Evolutionary conservation across 140 eudicot species (phyloP).

Genomic region (Senecio squalidus): DNA sequence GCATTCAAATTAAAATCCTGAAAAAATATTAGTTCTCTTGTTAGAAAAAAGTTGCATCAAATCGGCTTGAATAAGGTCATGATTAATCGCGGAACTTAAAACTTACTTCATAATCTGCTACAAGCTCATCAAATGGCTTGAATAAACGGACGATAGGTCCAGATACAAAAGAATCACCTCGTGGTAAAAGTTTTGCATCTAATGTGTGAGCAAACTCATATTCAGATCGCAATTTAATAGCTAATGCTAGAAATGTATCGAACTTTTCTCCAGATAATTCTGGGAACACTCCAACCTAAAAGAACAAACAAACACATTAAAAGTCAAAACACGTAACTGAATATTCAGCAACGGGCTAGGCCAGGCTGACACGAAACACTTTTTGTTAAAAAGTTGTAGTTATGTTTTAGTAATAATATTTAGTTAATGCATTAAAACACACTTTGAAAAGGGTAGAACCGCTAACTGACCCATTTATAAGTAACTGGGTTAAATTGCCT

Average conservation of each 20-base stretch:
- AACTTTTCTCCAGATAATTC: conserved; percentile 85
- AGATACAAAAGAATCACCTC: conserved; percentile 65
- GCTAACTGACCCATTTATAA: too few relatives aligned
- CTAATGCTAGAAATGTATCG: conserved; percentile 47
- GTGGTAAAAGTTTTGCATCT: conserved; percentile 74
- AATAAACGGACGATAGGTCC: conserved; percentile 70
- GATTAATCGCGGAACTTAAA: neutral
- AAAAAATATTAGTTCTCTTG: neutral
- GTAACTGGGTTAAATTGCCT: neutral
- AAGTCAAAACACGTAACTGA: too few relatives aligned
- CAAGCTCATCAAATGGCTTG: conserved; percentile 94
- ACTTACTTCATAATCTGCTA: conserved; percentile 68
- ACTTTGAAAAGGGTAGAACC: neutral
- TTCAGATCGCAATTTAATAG: conserved; percentile 67
- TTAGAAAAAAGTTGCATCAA: neutral
- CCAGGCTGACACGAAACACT: neutral
- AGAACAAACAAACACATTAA: conserved; percentile 10
- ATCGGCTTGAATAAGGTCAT: neutral
- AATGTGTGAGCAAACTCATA: conserved; percentile 78
- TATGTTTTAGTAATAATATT: too few relatives aligned
- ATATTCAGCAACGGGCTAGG: too few relatives aligned
- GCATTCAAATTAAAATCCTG: conserved; percentile 77
- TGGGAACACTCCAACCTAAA: conserved; percentile 86
- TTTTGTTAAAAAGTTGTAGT: too few relatives aligned
- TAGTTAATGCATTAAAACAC: neutral